phyloP scores from a whole-genome alignment of 441 rosid species.

The Pelargonium cotyledonis region DNA sequence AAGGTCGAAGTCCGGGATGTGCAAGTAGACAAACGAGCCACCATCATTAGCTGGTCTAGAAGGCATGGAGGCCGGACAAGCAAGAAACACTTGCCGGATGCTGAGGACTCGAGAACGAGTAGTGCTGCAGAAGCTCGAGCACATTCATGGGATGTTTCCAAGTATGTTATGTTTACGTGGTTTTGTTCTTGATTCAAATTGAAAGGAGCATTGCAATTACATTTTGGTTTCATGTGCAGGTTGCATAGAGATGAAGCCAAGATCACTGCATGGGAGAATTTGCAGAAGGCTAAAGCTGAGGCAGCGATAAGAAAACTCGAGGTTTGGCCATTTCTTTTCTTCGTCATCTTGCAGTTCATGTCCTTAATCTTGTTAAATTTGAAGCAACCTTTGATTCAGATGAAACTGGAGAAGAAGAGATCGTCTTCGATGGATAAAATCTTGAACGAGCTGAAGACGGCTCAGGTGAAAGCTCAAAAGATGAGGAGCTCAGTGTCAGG shows the following conservation, averaged over 20 bases:
- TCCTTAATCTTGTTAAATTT: too few relatives aligned
- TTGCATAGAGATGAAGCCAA: slow-evolving; percentile 78
- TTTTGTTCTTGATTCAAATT: neutral
- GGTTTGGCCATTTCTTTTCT: slow-evolving; percentile 30
- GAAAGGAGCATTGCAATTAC: neutral
- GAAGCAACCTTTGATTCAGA: slow-evolving; percentile 28
- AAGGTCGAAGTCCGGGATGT: slow-evolving; percentile 71
- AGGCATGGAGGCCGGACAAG: slow-evolving; percentile 35
- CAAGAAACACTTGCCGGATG: slow-evolving; percentile 36
- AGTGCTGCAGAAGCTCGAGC: slow-evolving; percentile 25
- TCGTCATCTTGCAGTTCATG: neutral
- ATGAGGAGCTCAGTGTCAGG: slow-evolving; percentile 55
- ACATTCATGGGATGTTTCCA: slow-evolving; percentile 48
- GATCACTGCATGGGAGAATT: slow-evolving; percentile 87
- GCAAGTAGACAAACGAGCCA: slow-evolving; percentile 63
- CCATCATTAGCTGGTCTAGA: slow-evolving; percentile 42
- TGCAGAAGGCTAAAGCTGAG: slow-evolving; percentile 70
- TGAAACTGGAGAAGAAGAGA: slow-evolving; percentile 83
- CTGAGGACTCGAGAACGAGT: slow-evolving; percentile 29
- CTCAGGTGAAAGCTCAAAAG: slow-evolving; percentile 61
- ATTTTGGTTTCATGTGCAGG: slow-evolving; percentile 35
- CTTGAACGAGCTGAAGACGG: slow-evolving; percentile 53
- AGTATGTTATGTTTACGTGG: slow-evolving; percentile 29
- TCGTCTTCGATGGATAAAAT: slow-evolving; percentile 73
- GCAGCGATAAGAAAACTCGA: slow-evolving; percentile 80